Base-by-base conservation (phyloP, 2,329 filamentous ascomycete genomes). In the Dothistroma pini region DNA sequence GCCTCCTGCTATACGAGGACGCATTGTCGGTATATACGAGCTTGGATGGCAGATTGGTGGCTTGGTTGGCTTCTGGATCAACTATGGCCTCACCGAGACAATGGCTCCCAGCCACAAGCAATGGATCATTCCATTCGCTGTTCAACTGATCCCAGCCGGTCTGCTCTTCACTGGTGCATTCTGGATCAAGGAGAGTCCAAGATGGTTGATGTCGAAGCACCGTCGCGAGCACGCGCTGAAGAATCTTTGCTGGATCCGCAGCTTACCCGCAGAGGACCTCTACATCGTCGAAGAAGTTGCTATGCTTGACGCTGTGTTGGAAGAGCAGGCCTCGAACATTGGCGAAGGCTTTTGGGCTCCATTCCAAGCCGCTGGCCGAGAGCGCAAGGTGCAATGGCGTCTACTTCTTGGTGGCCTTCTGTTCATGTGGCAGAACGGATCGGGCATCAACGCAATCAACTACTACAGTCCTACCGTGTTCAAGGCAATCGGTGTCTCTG, bases 361-460 rank as follows among this genome's bases (percentile, higher is more conserved):
- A 0, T 90, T 91, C 76, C 72, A 78, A 62, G 78, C 79, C 8
- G 79, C 84, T 22, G 79, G 82, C 60, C 81, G 79, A 67, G 76
- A 84, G 66, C 79, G 77, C 60, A 83, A 82, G 70, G 82, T 89
- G 29, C 84, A 84, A 66, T 90, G 86, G 79, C 84, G 89, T 48
- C 86, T 93, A 75, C 84, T 90, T 72, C 81, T 93, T 11, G 89
- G 89, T 52, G 83, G 84, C 58, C 83, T 89, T 69, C 80, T 93
- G 21, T 93, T 93, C 79, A 78, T 93, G 57, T 91, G 86, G 82
- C 90, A 93, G 75, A 93, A 93, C 68, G 87, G 87, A 54, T 82
- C 79, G 2, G 89, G 31, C 34, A 55, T 91, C 77, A 91, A 91
- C 67, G 88, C 89, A 21, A 87, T 90, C 77, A 91, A 91, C 78